A percentile compares a stretch with the other conserved stretches of the same genome.
phyloP scores from a whole-genome alignment of 208 protist species.

The Acanthamoeba polyphaga region DNA sequence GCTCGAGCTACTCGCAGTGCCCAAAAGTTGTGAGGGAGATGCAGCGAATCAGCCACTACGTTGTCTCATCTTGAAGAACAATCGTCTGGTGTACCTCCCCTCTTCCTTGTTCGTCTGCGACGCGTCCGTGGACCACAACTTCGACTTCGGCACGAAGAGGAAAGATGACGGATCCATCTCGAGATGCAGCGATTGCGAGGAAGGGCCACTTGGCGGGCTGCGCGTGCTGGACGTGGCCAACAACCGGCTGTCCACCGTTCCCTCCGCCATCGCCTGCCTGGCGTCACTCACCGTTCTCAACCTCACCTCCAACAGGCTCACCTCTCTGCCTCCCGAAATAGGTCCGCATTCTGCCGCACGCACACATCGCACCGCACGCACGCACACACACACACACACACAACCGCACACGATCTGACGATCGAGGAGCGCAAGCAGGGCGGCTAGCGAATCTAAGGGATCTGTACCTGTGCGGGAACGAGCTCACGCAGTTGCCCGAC shows the following conservation, averaged over 20 bases:
- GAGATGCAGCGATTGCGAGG: neutral
- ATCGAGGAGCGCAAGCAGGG: neutral
- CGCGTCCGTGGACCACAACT: neutral
- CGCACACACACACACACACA: too few relatives aligned
- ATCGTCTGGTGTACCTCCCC: slow-evolving; percentile 15
- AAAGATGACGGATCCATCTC: too few relatives aligned
- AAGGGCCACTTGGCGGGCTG: neutral
- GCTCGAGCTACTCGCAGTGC: neutral
- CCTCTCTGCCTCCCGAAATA: slow-evolving; percentile 47
- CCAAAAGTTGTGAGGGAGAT: neutral
- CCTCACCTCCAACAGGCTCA: slow-evolving; percentile 63
- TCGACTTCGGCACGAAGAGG: neutral
- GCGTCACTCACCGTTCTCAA: slow-evolving; percentile 31
- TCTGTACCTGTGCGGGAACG: slow-evolving; percentile 51
- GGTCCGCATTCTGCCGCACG: neutral
- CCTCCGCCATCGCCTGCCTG: slow-evolving; percentile 21
- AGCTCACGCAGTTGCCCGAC: slow-evolving; percentile 10
- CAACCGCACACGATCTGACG: too few relatives aligned
- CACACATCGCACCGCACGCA: neutral
- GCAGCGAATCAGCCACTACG: neutral
- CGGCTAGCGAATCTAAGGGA: neutral
- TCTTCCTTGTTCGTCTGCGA: neutral
- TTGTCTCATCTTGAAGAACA: slow-evolving; percentile 61
- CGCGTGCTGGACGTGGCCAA: slow-evolving; percentile 50
- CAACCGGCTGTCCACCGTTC: slow-evolving; percentile 59